Evolutionary conservation across 208 protist genomes (phyloP), one percentile per base, ranked within the genome.

Genomic region (Trypanosoma boissoni): DNA sequence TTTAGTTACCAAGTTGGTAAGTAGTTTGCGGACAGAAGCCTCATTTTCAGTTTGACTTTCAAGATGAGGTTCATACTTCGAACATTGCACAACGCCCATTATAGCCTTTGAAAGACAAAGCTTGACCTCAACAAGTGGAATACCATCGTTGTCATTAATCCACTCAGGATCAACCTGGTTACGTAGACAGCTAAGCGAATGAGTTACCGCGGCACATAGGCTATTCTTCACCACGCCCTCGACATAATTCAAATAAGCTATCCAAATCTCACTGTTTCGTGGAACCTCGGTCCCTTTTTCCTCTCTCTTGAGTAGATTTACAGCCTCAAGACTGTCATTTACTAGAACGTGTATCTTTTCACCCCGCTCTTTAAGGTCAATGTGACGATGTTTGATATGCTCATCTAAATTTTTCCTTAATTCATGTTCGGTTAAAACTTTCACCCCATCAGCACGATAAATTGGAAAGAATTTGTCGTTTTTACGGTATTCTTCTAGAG

Each of bases 71-170:
- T 92, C 88, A 68, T 88, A 97, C 31, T 78, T 68, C 18, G 87
- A 92, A n/a, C 59, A 76, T 8, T 67, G 72, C 16, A 64, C 44
- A n/a, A 78, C 71, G 6, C 63, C 52, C 7, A 74, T 77, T 3
- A 29, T 41, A 12, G 65, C 57, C 75, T 88, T 95, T 24, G 78
- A 75, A 8, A 98, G 77, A 56, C 69, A 72, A 27, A 97, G 74
- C 77, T 97, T 94, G 32, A 96, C 80, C 37, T 97, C 93, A 0
- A 98, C 58, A 23, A 98, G 78, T 10, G 93, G 86, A 21, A 91
- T 88, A 45, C 88, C 90, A 60, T 96, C 90, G 62, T 94, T 80
- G 39, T 94, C 80, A 7, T 66, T 68, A 5, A 97, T 58, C 85
- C 89, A 96, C n/a, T 84, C 79, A 0, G 88, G 77, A 68, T 96